Conservation (phyloP, 2,329 filamentous ascomycete genomes). For the Macrophomina pseudophaseolina region DNA sequence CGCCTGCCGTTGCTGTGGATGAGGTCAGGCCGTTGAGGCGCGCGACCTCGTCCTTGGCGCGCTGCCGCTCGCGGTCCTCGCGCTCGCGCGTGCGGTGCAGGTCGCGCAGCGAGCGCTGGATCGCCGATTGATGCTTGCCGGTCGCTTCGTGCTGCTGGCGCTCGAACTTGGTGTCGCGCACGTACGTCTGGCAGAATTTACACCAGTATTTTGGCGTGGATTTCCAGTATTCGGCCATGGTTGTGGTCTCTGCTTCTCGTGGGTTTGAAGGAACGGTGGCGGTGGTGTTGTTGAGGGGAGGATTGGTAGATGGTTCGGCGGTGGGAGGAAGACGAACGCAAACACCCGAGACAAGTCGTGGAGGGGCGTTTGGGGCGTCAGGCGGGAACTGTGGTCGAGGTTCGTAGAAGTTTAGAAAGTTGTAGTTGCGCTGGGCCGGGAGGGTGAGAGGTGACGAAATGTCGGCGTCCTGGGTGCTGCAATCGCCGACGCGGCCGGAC, state of each 20-base stretch:
- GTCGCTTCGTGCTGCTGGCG: conserved; percentile 88
- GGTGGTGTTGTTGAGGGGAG: no score
- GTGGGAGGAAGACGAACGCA: no score
- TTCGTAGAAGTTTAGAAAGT: not conserved
- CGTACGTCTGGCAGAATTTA: conserved; percentile 90
- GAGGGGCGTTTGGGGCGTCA: no score
- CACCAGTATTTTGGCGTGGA: conserved; percentile 98
- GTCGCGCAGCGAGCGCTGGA: conserved; percentile 89
- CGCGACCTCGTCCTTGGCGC: conserved; percentile 82
- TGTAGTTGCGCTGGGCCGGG: not conserved
- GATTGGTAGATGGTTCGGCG: not conserved
- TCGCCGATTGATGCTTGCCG: conserved; percentile 78
- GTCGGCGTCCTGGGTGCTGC: not conserved
- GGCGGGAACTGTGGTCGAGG: not conserved
- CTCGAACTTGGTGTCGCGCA: conserved; percentile 91
- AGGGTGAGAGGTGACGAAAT: conserved; percentile 21
- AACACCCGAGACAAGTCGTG: no score
- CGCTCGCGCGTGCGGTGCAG: conserved; percentile 84
- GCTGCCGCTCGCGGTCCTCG: conserved; percentile 79
- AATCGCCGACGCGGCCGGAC: not conserved
- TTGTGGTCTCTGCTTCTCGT: conserved; percentile 13
- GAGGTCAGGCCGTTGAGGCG: conserved; percentile 78
- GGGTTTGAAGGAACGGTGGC: not conserved
- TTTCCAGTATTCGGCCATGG: conserved; percentile 98
- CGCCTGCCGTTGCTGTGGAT: conserved; percentile 37